Evolutionary conservation across 495 filamentous ascomycete genomes (phyloP).

Genomic region (Thermochaetoides thermophila): DNA sequence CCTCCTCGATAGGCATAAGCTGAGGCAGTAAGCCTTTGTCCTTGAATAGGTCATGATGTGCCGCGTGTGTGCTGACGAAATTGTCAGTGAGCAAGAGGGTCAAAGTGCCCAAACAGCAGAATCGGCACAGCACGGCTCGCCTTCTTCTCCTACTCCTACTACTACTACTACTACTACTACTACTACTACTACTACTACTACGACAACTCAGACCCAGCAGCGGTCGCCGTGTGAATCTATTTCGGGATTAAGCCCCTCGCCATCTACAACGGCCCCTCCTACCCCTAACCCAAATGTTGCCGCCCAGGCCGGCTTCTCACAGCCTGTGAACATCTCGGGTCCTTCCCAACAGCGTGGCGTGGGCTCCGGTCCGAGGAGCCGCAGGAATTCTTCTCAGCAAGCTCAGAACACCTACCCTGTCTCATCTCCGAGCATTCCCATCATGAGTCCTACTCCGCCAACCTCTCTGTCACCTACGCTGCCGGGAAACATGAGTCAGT

Average conservation of each 20-base stretch:
- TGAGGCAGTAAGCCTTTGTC: constrained; percentile 56
- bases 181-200: too few species aligned
- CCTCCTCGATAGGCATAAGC: constrained; percentile 62
- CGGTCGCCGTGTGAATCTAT: neutral
- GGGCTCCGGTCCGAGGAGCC: constrained; percentile 1
- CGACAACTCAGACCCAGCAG: constrained; percentile 2
- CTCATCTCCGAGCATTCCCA: constrained; percentile 6
- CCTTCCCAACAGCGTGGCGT: too few species aligned
- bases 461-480: constrained; percentile 2
- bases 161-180: too few species aligned
- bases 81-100: constrained; percentile 23
- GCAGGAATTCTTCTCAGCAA: constrained; percentile 1
- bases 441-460: constrained; percentile 6
- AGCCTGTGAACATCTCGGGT: constrained; percentile 2
- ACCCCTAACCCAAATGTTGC: constrained; percentile 4
- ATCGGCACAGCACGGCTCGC: constrained; percentile 9
- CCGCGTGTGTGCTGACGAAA: constrained; percentile 3
- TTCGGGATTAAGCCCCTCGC: neutral
- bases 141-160: constrained; percentile 7
- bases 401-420: constrained; percentile 5
- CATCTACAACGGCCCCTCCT: constrained; percentile 2
- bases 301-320: constrained; percentile 6
- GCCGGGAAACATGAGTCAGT: constrained; percentile 3
- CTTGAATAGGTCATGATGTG: too few species aligned
- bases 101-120: constrained; percentile 15